Evolutionary conservation across 1,139 yeast species (phyloP).

Genomic region (Taiozyma sp.): DNA sequence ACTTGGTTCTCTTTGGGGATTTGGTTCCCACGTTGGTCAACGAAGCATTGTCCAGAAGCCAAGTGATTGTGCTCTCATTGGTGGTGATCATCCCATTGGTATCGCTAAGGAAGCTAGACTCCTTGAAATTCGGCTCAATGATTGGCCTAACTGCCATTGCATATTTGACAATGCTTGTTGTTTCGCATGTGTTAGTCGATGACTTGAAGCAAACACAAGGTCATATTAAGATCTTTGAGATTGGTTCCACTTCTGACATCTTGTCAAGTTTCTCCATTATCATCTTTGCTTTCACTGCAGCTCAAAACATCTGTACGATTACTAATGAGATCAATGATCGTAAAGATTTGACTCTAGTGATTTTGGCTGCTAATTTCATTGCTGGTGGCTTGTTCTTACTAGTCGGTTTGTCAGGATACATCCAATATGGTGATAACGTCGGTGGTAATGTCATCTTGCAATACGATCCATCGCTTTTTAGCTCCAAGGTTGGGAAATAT

Average conservation of each 20-base stretch:
- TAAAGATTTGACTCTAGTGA: slow-evolving; percentile 49
- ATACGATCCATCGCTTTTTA: slow-evolving; percentile 36
- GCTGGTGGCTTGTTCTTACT: slow-evolving; percentile 55
- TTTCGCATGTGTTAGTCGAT: slow-evolving; percentile 53
- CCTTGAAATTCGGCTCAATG: slow-evolving; percentile 79
- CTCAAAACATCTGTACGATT: slow-evolving; percentile 89
- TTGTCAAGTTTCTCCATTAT: slow-evolving; percentile 85
- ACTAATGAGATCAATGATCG: slow-evolving; percentile 73
- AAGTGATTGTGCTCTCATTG: slow-evolving; percentile 67
- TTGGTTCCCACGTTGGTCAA: slow-evolving; percentile 67
- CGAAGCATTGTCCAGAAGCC: slow-evolving; percentile 31
- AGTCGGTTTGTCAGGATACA: slow-evolving; percentile 82
- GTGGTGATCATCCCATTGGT: slow-evolving; percentile 70
- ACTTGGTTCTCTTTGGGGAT: slow-evolving; percentile 86
- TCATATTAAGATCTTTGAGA: slow-evolving; percentile 44
- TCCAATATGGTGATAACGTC: slow-evolving; percentile 77
- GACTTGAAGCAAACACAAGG: slow-evolving; percentile 49
- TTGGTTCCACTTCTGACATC: slow-evolving; percentile 56
- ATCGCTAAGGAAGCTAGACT: slow-evolving; percentile 69
- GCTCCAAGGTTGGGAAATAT: slow-evolving; percentile 56
- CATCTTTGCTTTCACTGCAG: slow-evolving; percentile 93
- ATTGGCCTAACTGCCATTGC: slow-evolving; percentile 81
- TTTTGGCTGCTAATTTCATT: slow-evolving; percentile 50
- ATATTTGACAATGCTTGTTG: slow-evolving; percentile 71
- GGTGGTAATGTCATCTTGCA: slow-evolving; percentile 78